phyloP scores from a whole-genome alignment of 2,329 filamentous ascomycete species.

The Pyrenochaeta sp. region DNA sequence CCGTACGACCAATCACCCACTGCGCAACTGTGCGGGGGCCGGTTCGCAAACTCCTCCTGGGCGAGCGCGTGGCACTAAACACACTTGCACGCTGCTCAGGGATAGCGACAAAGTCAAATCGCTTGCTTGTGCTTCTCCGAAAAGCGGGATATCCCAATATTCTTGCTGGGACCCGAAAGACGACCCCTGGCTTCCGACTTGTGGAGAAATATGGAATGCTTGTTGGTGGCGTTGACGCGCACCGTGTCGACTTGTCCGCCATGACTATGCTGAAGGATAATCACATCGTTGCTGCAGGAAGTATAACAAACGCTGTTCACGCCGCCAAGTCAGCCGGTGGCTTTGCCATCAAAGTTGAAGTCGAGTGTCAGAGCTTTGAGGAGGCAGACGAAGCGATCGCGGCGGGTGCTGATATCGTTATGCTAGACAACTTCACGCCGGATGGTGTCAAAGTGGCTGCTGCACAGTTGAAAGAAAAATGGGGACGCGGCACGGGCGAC shows the following conservation, averaged over 20 bases:
- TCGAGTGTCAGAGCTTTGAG: constrained; percentile 87
- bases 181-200: constrained; percentile 91
- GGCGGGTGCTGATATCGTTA: constrained; percentile 92
- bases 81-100: constrained; percentile 90
- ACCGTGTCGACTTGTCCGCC: constrained; percentile 83
- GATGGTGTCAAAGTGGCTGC: constrained; percentile 80
- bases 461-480: constrained; percentile 77
- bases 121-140: constrained; percentile 62
- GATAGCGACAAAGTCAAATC: constrained; percentile 73
- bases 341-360: constrained; percentile 93
- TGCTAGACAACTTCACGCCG: constrained; percentile 94
- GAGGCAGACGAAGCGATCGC: constrained; percentile 91
- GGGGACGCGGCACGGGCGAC: constrained; percentile 69
- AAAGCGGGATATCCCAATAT: constrained; percentile 78
- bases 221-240: constrained; percentile 88
- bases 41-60: constrained; percentile 83
- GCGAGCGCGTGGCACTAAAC: constrained; percentile 92
- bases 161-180: constrained; percentile 95
- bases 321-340: constrained; percentile 86
- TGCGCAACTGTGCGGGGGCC: constrained; percentile 87
- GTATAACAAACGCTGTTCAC: constrained; percentile 83
- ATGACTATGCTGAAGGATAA: constrained; percentile 99
- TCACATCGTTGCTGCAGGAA: constrained; percentile 88
- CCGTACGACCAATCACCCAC: constrained; percentile 66
- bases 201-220: constrained; percentile 99